phyloP scores from a whole-genome alignment of 164 flowering plant species.

The Chimonanthus praecox region DNA sequence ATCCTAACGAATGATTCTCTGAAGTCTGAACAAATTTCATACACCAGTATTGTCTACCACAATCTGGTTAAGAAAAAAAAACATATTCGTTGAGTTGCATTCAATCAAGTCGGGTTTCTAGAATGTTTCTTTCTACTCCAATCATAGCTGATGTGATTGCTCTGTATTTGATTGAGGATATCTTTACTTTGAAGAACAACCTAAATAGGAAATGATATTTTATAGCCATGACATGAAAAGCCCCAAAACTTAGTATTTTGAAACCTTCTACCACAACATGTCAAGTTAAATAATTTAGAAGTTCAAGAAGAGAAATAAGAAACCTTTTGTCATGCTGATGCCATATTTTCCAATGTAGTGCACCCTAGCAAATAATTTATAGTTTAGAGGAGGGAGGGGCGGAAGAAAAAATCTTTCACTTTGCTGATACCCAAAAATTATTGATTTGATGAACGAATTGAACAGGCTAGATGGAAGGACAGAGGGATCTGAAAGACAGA shows the following conservation, averaged over 20 bases:
- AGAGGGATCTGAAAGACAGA: constrained; percentile 80
- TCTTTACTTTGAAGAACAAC: background rate
- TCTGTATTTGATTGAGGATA: background rate
- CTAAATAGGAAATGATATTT: background rate
- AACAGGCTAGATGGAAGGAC: constrained; percentile 94
- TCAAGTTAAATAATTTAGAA: background rate
- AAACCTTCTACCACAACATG: background rate
- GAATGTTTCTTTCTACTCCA: background rate
- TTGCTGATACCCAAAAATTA: background rate
- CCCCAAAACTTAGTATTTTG: background rate
- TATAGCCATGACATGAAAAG: background rate
- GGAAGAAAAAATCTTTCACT: background rate
- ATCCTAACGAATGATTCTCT: too few species aligned
- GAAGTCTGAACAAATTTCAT: too few species aligned
- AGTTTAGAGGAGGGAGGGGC: too few species aligned
- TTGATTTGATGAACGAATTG: constrained; percentile 6
- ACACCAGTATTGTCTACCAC: too few species aligned
- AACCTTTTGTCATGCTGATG: background rate
- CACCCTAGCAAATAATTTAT: too few species aligned
- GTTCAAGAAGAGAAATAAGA: background rate
- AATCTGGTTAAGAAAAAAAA: too few species aligned
- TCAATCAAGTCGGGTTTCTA: background rate
- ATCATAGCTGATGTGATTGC: background rate
- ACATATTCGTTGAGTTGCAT: background rate
- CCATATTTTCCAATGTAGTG: background rate